A percentile compares a stretch with the other conserved stretches of the same genome.
Conservation (phyloP, 208 protist genomes). For the Leptomonas seymouri region DNA sequence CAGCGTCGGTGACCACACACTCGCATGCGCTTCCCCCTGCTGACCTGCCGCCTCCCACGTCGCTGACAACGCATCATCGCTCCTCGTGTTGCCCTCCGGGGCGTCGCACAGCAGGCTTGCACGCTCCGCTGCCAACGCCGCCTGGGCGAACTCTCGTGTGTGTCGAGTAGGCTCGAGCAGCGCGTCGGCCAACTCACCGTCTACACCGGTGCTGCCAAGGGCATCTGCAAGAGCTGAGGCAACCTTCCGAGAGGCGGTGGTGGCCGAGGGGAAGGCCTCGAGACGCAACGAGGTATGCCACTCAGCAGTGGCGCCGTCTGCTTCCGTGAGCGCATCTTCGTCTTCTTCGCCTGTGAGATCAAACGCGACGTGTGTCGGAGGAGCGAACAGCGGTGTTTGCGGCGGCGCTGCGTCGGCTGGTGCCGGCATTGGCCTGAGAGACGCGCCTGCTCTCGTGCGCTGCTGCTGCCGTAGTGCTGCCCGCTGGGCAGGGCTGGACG, state of each 20-base stretch:
- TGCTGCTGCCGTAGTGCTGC: too few species aligned
- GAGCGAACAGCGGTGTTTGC: too few species aligned
- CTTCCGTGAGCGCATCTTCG: background rate
- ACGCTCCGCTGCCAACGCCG: slow-evolving; percentile 16
- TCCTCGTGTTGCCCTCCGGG: background rate
- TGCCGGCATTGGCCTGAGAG: too few species aligned
- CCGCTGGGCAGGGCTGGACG: too few species aligned
- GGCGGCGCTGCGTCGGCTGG: too few species aligned
- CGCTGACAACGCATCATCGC: too few species aligned
- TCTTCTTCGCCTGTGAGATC: too few species aligned
- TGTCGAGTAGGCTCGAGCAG: background rate
- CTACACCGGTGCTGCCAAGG: background rate
- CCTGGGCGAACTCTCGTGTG: background rate
- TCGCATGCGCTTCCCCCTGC: too few species aligned
- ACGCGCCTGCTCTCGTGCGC: background rate
- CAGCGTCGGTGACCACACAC: too few species aligned
- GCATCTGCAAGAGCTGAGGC: background rate
- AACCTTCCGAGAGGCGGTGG: background rate
- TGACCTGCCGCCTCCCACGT: too few species aligned
- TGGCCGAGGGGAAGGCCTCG: slow-evolving; percentile 8
- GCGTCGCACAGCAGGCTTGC: slow-evolving; percentile 13
- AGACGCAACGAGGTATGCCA: slow-evolving; percentile 2
- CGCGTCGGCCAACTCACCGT: background rate
- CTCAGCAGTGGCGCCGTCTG: background rate
- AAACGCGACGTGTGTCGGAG: too few species aligned